These are phyloP conservation scores for Amphirosellinia nigrospora DNA, from an alignment of 495 filamentous ascomycete genomes.

Conservation along the genomic window DNA sequence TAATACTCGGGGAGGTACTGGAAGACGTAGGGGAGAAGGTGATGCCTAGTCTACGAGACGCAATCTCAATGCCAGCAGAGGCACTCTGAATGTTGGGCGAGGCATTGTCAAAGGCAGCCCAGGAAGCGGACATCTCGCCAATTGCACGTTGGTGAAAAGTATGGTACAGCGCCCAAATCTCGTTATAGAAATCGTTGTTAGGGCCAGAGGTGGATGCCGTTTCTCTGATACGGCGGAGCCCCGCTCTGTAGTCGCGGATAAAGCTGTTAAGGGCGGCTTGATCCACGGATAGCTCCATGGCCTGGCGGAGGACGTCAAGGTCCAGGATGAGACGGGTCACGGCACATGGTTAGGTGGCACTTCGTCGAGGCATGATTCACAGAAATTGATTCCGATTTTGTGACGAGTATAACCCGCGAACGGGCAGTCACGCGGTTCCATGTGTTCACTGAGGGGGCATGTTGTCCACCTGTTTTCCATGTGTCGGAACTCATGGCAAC, in stretches of 20 bases:
- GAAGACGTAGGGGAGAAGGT: neutral
- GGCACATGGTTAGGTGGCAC: conserved; percentile 4
- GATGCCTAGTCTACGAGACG: neutral
- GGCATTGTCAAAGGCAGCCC: neutral
- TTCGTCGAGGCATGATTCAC: conserved; percentile 10
- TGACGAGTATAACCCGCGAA: neutral
- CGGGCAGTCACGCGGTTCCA: neutral
- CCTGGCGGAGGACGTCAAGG: neutral
- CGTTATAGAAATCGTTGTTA: conserved; percentile 20
- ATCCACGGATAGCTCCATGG: neutral
- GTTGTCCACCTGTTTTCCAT: conserved; percentile 2
- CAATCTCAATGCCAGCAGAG: too few relatives aligned
- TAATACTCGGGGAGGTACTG: neutral
- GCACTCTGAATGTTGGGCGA: neutral
- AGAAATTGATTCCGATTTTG: conserved; percentile 2
- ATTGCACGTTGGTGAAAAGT: neutral
- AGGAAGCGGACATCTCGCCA: neutral
- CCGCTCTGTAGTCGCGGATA: conserved; percentile 3
- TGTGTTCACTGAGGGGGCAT: neutral
- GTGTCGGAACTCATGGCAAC: neutral
- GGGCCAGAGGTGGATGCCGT: neutral
- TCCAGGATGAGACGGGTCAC: neutral
- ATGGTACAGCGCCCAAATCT: neutral
- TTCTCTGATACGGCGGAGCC: conserved; percentile 1
- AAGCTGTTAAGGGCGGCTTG: neutral